Base-by-base conservation (phyloP, 2,329 filamentous ascomycete species). In the Colletotrichum echinochloae region DNA sequence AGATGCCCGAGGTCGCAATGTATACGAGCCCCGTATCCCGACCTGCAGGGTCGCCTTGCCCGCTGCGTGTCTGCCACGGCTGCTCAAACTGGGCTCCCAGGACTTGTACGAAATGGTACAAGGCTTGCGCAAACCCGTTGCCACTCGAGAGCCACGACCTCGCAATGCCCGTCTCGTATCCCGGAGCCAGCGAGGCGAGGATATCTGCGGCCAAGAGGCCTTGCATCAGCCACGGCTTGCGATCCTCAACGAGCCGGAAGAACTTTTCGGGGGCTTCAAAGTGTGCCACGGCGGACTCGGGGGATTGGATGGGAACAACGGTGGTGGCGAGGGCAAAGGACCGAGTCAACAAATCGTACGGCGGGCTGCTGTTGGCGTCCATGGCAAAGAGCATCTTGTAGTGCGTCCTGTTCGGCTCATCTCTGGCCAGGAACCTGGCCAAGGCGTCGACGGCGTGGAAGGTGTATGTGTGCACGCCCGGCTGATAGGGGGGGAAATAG, bases 161-260 rank as follows among this genome's bases (percentile, higher is more conserved):
- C 5, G 95, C 92, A 9, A 98, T 82, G 5, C 89, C 87, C 20
- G 87, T 87, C 74, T 97, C 94, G n/a, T 89, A 86, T 5, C 88
- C 87, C 2, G 91, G 91, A 3, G 90, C 89, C 16, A 98, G 85
- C 12, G 91, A 91, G 0, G 94, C 90, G 3, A 98, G 83, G 61
- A 98, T 97, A 74, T 98, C 95, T 0, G 94, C 95, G 1, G 94
- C 93, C 7, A 98, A 86, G 75, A 98, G 89, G 1, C 94, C 95
- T 81, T 99, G 96, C 87, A 97, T 96, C 14, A 99, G 83, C 76
- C 94, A 91, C 0, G 96, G 92, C 80, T 97, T 97, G 66, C 96
- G 90, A 5, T 89, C 90, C 78, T 98, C 94, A 6, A 96, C 88
- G 6, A 94, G 86, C 20, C 87, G 86, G 52, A 70, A 70, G 57